Conservation (phyloP, 2,329 filamentous ascomycete species). For the Fusarium mexicanum region DNA sequence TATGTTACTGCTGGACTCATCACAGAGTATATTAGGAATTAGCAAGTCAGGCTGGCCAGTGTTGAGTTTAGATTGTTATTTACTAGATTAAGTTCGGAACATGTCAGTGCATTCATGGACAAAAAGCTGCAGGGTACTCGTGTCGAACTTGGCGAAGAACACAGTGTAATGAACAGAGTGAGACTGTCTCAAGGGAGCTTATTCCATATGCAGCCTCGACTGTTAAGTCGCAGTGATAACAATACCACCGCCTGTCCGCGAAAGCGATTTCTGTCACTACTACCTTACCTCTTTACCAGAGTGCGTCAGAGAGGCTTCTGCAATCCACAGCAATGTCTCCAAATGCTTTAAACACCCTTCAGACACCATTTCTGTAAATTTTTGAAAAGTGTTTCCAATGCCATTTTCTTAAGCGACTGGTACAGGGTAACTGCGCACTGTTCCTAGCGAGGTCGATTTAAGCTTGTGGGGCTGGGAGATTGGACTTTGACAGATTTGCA, state of each 20-base stretch:
- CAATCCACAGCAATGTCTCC: accelerated
- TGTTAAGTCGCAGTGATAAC: too few species aligned
- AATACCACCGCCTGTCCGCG: too few species aligned
- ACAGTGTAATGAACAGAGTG: background rate
- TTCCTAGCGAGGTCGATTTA: background rate
- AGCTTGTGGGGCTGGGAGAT: background rate
- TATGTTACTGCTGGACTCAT: background rate
- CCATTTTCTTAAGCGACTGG: background rate
- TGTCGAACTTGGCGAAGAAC: background rate
- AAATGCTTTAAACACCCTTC: background rate
- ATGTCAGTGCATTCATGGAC: background rate
- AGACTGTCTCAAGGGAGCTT: background rate
- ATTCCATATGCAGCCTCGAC: too few species aligned
- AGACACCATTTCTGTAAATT: too few species aligned
- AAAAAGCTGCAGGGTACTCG: background rate
- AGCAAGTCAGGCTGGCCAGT: accelerated
- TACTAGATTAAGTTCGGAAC: background rate
- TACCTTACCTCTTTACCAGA: accelerated
- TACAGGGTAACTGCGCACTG: background rate
- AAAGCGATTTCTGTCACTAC: too few species aligned
- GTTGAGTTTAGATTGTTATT: accelerated
- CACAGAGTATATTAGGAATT: accelerated
- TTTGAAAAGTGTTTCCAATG: background rate
- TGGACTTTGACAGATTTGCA: background rate
- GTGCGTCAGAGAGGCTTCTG: background rate